Conservation (phyloP, 108 stramenopile genomes). For the Cyclotella distinguenda region DNA sequence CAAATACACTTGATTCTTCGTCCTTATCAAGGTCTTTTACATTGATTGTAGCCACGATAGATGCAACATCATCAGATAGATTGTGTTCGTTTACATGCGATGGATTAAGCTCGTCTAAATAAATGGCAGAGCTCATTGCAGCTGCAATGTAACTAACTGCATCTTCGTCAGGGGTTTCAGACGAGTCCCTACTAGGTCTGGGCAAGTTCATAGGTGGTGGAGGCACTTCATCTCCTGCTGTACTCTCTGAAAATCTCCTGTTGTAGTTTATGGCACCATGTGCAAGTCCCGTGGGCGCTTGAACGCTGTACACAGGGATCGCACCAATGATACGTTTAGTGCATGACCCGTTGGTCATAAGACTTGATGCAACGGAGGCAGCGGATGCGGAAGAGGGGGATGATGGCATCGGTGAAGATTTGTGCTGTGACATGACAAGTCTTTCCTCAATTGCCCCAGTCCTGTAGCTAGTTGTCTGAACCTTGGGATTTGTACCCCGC, state of each 20-base stretch:
- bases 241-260: conserved; percentile 17
- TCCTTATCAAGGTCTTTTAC: neutral
- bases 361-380: conserved; percentile 29
- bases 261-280: conserved; percentile 41
- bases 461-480: neutral
- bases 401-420: neutral
- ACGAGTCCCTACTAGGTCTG: neutral
- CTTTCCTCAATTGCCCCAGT: neutral
- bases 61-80: conserved; percentile 1
- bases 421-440: conserved; percentile 2
- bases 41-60: conserved; percentile 18
- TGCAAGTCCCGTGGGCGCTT: neutral
- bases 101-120: neutral
- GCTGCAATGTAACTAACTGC: conserved; percentile 37
- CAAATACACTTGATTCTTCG: conserved; percentile 4
- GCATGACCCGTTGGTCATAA: conserved; percentile 15
- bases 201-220: conserved; percentile 13
- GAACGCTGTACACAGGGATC: conserved; percentile 3
- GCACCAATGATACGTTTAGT: conserved; percentile 31
- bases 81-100: neutral
- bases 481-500: neutral
- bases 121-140: conserved; percentile 20
- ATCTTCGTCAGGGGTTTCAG: conserved; percentile 21
- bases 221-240: conserved; percentile 18
- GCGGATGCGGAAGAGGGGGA: conserved; percentile 35